Evolutionary conservation across 148 eudicot species (phyloP).

Genomic region (Rhododendron mucronatum): DNA sequence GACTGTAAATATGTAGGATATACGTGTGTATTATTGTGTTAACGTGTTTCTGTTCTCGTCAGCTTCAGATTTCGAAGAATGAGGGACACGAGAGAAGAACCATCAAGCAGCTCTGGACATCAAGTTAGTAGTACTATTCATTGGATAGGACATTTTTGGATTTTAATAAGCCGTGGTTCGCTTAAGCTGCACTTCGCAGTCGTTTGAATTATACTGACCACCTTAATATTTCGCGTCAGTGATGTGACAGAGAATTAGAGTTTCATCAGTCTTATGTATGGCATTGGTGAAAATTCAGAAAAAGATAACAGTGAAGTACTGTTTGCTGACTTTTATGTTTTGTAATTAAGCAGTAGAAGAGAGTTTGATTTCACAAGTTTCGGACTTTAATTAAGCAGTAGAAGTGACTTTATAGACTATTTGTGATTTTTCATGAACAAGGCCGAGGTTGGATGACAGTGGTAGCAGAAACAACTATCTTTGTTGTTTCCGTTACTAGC

Average conservation of each 20-base stretch:
- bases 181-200: neutral
- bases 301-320: neutral
- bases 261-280: neutral
- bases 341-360: neutral
- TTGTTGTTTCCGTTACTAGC: neutral
- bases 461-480: neutral
- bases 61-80: constrained; percentile 6
- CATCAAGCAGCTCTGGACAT: constrained; percentile 14
- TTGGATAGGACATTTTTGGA: neutral
- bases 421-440: neutral
- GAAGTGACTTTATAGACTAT: neutral
- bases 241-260: neutral
- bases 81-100: constrained; percentile 14
- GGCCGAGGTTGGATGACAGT: neutral
- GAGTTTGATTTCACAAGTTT: too few relatives aligned
- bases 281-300: neutral
- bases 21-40: neutral
- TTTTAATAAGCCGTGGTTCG: neutral
- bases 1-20: neutral
- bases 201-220: neutral
- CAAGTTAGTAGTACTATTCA: constrained; percentile 6
- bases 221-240: neutral
- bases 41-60: neutral
- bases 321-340: neutral
- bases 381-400: neutral